phyloP scores from a whole-genome alignment of 345 rosid genomes.

The Isatis tinctoria region DNA sequence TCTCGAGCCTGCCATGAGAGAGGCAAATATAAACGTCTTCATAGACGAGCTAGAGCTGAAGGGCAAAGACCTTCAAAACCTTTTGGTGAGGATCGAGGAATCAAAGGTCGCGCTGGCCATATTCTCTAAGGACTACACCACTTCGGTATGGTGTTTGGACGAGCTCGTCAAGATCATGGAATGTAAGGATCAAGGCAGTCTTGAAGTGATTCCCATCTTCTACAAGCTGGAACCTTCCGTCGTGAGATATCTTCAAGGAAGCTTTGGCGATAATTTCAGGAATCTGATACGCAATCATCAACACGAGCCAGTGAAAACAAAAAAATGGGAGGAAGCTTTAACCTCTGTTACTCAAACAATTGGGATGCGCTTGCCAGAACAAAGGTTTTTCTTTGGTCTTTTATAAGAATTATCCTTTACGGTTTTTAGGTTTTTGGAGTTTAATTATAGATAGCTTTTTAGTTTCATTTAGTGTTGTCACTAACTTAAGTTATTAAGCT shows the following conservation, averaged over 20 bases:
- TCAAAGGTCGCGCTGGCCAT: constrained; percentile 5
- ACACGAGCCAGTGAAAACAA: not conserved
- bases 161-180: constrained; percentile 23
- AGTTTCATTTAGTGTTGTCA: not conserved
- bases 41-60: not conserved
- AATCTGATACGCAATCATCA: not conserved
- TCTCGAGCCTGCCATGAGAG: constrained; percentile 8
- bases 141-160: constrained; percentile 7
- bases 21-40: constrained; percentile 12
- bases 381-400: not conserved
- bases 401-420: not conserved
- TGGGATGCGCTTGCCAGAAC: not conserved
- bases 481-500: not conserved
- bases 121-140: not conserved
- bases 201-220: constrained; percentile 11
- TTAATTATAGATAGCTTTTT: not conserved
- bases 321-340: constrained; percentile 20
- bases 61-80: not conserved
- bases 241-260: not conserved
- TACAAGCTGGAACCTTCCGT: not conserved
- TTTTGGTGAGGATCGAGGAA: constrained; percentile 10
- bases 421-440: not conserved
- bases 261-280: constrained; percentile 9
- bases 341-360: not conserved
- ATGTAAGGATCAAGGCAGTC: not conserved